Conservation (phyloP, 768 basidiomycete genomes). For the Tricholoma saponaceum region DNA sequence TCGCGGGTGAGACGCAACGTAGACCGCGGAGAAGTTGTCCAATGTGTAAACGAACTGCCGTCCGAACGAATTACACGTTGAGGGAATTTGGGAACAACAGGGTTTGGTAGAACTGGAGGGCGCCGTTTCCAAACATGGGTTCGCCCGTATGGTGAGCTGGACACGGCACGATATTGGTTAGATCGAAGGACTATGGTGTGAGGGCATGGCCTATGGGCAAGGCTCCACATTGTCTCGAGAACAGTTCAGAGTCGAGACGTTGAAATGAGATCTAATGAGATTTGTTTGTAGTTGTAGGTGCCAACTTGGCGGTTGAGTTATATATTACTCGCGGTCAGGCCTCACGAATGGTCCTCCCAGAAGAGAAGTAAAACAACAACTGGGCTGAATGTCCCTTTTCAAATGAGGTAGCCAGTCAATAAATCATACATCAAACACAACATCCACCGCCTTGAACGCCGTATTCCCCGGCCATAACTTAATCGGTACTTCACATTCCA, state of each 20-base stretch:
- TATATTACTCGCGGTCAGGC: no score
- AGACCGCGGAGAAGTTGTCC: conserved; percentile 84
- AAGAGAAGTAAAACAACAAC: no score
- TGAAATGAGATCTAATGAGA: no score
- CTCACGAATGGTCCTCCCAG: no score
- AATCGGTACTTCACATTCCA: conserved; percentile 93
- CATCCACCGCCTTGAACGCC: conserved; percentile 73
- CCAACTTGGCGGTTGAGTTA: no score
- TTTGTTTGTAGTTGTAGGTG: no score
- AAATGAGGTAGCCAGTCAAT: no score
- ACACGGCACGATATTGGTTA: conserved; percentile 38
- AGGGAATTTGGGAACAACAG: conserved; percentile 81
- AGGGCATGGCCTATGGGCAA: background rate
- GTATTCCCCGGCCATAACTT: conserved; percentile 88
- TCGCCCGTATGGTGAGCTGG: conserved; percentile 78
- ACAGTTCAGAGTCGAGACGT: background rate
- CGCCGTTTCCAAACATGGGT: conserved; percentile 80
- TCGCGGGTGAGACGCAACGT: conserved; percentile 78
- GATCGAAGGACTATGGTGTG: background rate
- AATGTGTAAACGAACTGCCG: conserved; percentile 83
- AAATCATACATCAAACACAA: conserved; percentile 67
- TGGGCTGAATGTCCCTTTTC: no score
- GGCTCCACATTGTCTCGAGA: conserved; percentile 1
- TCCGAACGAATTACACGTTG: conserved; percentile 85
- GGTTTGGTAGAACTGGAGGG: conserved; percentile 67